These are phyloP conservation scores for Hypoxylon sp. DNA, from an alignment of 2,329 filamentous ascomycete genomes.

Conservation along the genomic window DNA sequence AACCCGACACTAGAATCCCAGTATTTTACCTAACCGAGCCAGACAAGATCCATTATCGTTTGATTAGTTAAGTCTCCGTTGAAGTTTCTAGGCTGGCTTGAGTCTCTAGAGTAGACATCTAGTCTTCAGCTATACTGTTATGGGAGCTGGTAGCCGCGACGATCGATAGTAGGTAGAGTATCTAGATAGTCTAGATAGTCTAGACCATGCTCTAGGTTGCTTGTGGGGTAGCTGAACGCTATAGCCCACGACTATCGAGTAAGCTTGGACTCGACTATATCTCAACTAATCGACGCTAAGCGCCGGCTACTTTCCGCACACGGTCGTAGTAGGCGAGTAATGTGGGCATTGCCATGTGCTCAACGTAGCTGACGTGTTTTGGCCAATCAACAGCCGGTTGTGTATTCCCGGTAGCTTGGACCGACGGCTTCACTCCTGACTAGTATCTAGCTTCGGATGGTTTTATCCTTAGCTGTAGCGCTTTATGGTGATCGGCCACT, in stretches of 20 bases:
- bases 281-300: conserved; percentile 20
- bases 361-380: conserved; percentile 15
- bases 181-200: conserved; percentile 30
- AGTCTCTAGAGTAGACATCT: conserved; percentile 15
- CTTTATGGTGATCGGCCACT: conserved; percentile 9
- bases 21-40: conserved; percentile 4
- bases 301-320: conserved; percentile 14
- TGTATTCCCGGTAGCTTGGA: conserved; percentile 16
- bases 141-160: conserved; percentile 1
- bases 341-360: conserved; percentile 13
- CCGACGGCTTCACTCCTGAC: conserved; percentile 29
- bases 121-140: conserved; percentile 22
- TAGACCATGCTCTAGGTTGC: conserved; percentile 20
- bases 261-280: conserved; percentile 18
- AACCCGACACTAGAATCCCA: conserved; percentile 6
- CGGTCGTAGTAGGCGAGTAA: conserved; percentile 20
- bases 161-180: conserved; percentile 10
- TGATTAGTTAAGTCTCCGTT: conserved; percentile 12
- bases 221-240: conserved; percentile 29
- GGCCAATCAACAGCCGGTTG: conserved; percentile 12
- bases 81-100: not conserved
- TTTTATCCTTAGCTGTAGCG: conserved; percentile 11
- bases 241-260: conserved; percentile 21
- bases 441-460: conserved; percentile 27
- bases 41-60: not conserved